Base-by-base conservation (phyloP, 1,139 yeast genomes). In the Insectozyma bohioensis region DNA sequence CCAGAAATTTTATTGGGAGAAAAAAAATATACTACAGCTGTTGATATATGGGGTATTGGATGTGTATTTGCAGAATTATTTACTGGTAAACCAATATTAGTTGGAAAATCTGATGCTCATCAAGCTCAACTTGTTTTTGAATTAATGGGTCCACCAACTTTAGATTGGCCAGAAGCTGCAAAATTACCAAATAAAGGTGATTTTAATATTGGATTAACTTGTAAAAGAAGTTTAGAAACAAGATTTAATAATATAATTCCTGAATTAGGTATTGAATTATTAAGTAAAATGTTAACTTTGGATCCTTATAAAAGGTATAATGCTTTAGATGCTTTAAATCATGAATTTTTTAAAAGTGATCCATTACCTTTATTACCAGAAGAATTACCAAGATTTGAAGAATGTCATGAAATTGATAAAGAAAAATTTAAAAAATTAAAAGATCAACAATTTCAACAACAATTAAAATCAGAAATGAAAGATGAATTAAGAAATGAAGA, bases 11-110 rank as follows among this genome's bases (percentile, higher is more conserved):
- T 92, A 15, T 61, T 92, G 34, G 97, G 97, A 2, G 95, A 88
- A 47, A 68, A 84, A 41, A 68, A 74, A 39, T 92, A 92, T 52
- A 88, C 97, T 2, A 85, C 97, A 0, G 95, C 97, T 0, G 90
- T 92, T 12, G 97, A 92, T 59, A 72, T 92, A 60, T 92, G 98
- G 98, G 97, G 97, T 1, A 77, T 86, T 9, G 98, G 98, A 2
- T 94, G 98, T 61, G 95, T 94, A 0, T 81, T 94, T 57, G 98
- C 88, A 0, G 99, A 94, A 56, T 69, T 90, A 50, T 92, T 85
- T 60, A 78, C 78, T 24, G 75, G 78, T 38, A 77, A 74, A 43
- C 98, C 98, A 0, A 85, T 94, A 12, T 61, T 94, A 32, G 88
- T 79, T 30, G 99, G 98, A 0, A 70, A 75, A 36, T 75, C 92